Evolutionary conservation across 2,329 filamentous ascomycete genomes (phyloP), one percentile per base, ranked within the genome.

Genomic region (Ceratocystis eucalypticola): DNA sequence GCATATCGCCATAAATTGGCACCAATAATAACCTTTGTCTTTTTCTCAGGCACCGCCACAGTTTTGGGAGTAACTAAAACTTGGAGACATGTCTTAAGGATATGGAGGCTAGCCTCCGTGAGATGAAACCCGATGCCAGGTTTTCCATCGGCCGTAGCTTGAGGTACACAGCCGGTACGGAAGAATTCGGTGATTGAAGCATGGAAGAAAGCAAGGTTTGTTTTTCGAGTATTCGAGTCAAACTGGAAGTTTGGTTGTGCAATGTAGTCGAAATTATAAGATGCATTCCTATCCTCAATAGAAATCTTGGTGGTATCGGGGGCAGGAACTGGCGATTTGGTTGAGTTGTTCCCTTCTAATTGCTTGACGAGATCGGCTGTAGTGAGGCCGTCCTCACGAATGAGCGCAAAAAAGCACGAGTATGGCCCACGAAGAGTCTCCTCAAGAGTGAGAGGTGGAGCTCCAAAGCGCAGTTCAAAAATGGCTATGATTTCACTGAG

Each of bases 351-450:
- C 17, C 55, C 70, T 57, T 77, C 75, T 61, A 74, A 71, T n/a
- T 76, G 74, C 17, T 75, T 75, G 45, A 77, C 71, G 1, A 78
- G 70, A 55, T 78, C 76, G 17, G 77, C 75, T 0, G 77, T 78
- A 0, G 77, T 76, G 8, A 77, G 69, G 0, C 76, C 77, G 59
- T 80, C 78, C 44, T 79, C 76, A 0, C 78, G 73, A 62, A 77
- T 74, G 0, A 80, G 73, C 5, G 75, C 75, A 50, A 80, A 80
- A 61, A 80, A 80, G 63, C 77, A 79, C 0, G 77, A 75, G 57
- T 77, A 80, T 59, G 79, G 76, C 0, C 75, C 76, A 1, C 79
- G 74, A 0, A 80, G 70, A 0, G 75, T 74, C n/a, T 78, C 76
- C 61, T 78, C 76, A 0, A 78, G 72, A 15, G 74, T 75, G 71